Base-by-base conservation (phyloP, 805 yeast species). In the Starmera quercuum region DNA sequence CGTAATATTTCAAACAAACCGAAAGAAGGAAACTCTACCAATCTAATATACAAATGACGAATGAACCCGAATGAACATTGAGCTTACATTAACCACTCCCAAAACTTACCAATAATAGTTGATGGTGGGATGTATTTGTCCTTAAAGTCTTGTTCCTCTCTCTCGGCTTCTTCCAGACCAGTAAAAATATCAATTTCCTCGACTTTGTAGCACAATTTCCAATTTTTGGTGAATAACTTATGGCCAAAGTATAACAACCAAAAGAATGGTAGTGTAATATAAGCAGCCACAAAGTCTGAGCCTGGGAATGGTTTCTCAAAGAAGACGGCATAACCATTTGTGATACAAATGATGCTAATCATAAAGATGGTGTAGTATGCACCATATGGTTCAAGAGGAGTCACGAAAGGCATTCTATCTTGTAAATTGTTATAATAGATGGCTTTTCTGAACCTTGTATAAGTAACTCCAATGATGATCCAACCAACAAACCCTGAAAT, bases 401-500 rank as follows among this genome's bases (percentile, higher is more conserved):
- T 69, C 44, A 57, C 70, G 63, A 63, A 80, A 7, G 84, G 73
- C 22, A 75, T 64, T 49, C 83, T 68, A 32, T 74, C 76, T 38
- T 58, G 55, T 32, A 79, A 53, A 25, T 61, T 61, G 46, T 79
- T 75, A 58, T 52, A 71, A 4, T 47, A 44, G 30, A 80, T 65
- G 10, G 84, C 88, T 47, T 71, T 73, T 58, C 83, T 74, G 62
- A 82, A 83, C 47, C 74, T 69, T 36, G 83, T 59, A 59, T 76
- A 84, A 28, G 82, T 72, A 39, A 78, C 63, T 41, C 79, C 66
- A 47, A 82, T 78, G 36, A 83, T 70, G 30, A 78, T 63, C 88
- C 90, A 83, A 40, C 85, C 80, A 46, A 83, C 60, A 44, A 83
- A 67, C 42, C 90, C 90, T 35, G 82, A 75, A 43, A 83, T 77